Conservation (phyloP, 75 land plant genomes). For the Cupressus sempervirens region DNA sequence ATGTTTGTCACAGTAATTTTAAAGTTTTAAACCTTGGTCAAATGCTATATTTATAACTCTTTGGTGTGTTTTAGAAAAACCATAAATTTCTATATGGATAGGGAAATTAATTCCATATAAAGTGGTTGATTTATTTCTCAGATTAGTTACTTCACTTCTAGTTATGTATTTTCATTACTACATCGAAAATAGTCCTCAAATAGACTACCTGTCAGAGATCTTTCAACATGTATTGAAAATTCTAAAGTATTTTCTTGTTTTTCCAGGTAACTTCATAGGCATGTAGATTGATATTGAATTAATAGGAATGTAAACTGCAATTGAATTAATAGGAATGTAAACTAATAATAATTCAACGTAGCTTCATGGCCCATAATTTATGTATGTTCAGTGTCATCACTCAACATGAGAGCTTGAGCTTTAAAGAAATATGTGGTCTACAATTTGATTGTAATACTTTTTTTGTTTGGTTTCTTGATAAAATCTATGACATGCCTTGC, state of each 20-base stretch:
- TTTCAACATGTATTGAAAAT: background rate
- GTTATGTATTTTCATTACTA: background rate
- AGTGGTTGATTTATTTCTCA: background rate
- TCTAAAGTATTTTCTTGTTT: background rate
- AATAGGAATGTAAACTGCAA: no score
- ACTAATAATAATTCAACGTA: background rate
- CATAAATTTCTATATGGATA: background rate
- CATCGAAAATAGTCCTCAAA: background rate
- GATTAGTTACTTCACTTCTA: background rate
- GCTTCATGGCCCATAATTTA: background rate
- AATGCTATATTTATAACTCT: background rate
- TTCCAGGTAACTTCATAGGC: background rate
- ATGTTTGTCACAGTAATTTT: slow-evolving; percentile 4
- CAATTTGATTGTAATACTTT: background rate
- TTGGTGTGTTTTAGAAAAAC: background rate
- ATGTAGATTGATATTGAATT: background rate
- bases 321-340: no score
- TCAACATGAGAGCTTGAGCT: background rate
- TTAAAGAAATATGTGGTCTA: background rate
- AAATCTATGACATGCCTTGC: background rate
- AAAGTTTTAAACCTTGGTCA: background rate
- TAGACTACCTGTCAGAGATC: background rate
- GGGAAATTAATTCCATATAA: background rate
- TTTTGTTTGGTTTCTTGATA: background rate
- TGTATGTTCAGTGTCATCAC: background rate